phyloP scores from a whole-genome alignment of 2,329 filamentous ascomycete species.

The Leptodontidium sp. region DNA sequence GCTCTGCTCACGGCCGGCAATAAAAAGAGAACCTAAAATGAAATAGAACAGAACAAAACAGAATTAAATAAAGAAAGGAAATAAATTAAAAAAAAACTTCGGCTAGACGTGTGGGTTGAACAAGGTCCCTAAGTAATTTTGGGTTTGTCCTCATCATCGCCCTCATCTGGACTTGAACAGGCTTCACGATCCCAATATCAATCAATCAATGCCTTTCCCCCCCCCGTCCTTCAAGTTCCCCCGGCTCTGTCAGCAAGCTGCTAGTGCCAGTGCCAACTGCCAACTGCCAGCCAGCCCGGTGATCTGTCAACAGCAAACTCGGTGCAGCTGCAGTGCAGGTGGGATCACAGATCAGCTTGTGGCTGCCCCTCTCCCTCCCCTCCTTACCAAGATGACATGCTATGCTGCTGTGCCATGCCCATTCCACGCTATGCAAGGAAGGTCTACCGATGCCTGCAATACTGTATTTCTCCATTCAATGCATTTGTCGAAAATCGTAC shows the following conservation, averaged over 20 bases:
- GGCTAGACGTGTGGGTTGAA: not conserved
- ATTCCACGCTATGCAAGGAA: not conserved
- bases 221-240: not conserved
- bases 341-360: slow-evolving; percentile 15
- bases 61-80: not conserved
- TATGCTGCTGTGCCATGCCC: not conserved
- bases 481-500: not conserved
- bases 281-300: not conserved
- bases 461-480: slow-evolving; percentile 7
- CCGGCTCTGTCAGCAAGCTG: not conserved
- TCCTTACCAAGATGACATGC: slow-evolving; percentile 16
- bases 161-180: not conserved
- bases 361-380: not conserved
- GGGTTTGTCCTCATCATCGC: no score
- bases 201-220: not conserved
- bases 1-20: slow-evolving; percentile 11
- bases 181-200: slow-evolving; percentile 1
- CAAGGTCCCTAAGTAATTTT: no score
- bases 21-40: slow-evolving; percentile 14
- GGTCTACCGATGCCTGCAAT: not conserved
- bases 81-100: not conserved
- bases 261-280: not conserved
- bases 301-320: slow-evolving; percentile 9
- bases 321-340: not conserved
- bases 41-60: not conserved